These are phyloP conservation scores for Bothriochloa decipiens DNA, from an alignment of 176 grass and related monocot species.

Conservation along the genomic window DNA sequence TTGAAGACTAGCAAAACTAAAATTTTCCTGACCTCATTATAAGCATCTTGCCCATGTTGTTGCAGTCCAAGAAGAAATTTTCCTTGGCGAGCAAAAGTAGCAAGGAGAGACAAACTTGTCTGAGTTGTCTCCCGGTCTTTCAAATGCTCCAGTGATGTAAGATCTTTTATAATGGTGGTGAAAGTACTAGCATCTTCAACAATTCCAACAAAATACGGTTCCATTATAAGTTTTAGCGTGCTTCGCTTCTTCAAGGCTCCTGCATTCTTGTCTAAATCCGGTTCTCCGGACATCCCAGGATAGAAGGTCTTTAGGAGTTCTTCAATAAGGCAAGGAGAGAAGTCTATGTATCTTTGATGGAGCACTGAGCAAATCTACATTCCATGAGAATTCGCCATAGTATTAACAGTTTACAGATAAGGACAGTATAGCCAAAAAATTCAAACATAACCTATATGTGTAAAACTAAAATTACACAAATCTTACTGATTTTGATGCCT, in stretches of 20 bases:
- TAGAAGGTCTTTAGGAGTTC: constrained; percentile 86
- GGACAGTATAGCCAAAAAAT: constrained; percentile 35
- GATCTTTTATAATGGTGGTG: constrained; percentile 85
- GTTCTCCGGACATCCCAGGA: constrained; percentile 82
- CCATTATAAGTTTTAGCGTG: constrained; percentile 91
- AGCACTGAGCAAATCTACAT: constrained; percentile 92
- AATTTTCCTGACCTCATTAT: constrained; percentile 70
- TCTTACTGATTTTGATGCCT: not conserved
- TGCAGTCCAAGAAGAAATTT: constrained; percentile 76
- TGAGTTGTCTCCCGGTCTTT: constrained; percentile 94
- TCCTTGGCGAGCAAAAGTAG: constrained; percentile 86
- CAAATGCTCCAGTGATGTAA: constrained; percentile 82
- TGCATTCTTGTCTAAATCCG: constrained; percentile 72
- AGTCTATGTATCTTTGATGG: constrained; percentile 99
- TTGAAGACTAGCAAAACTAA: not conserved
- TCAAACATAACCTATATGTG: not conserved
- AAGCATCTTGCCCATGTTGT: constrained; percentile 62
- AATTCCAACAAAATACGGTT: constrained; percentile 97
- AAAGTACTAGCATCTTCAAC: constrained; percentile 85
- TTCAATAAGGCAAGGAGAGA: constrained; percentile 91
- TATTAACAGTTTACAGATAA: not conserved
- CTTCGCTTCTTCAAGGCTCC: constrained; percentile 94
- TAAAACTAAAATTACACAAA: not conserved
- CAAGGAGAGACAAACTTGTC: constrained; percentile 94
- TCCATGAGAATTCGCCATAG: constrained; percentile 2